A percentile compares a stretch with the other conserved stretches of the same genome.
Evolutionary conservation across 2,329 filamentous ascomycete species (phyloP).

Genomic region (Volutella citrinella): DNA sequence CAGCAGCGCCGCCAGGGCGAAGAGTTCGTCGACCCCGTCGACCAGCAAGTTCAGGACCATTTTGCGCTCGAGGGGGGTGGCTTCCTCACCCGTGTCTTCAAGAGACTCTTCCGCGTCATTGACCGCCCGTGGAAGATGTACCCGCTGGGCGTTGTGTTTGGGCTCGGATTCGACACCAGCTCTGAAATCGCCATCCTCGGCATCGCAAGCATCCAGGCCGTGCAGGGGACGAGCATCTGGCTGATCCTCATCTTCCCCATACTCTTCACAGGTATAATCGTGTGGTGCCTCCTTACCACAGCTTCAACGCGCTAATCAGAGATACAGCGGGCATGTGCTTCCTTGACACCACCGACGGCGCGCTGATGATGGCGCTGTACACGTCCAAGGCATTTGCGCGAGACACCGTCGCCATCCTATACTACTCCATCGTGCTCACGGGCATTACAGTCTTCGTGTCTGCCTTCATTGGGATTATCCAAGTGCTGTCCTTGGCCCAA

Average conservation of each 20-base stretch:
- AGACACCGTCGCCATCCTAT: slow-evolving; percentile 85
- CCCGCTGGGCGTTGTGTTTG: slow-evolving; percentile 82
- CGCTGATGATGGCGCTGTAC: slow-evolving; percentile 93
- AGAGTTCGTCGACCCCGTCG: slow-evolving; percentile 22
- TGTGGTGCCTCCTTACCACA: no score
- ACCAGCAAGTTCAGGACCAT: slow-evolving; percentile 35
- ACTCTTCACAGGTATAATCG: slow-evolving; percentile 72
- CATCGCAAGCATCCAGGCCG: slow-evolving; percentile 83
- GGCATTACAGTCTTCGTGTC: slow-evolving; percentile 80
- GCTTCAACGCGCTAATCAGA: no score
- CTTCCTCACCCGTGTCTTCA: slow-evolving; percentile 68
- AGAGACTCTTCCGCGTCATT: slow-evolving; percentile 71
- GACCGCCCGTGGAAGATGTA: slow-evolving; percentile 94
- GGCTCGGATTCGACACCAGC: slow-evolving; percentile 91
- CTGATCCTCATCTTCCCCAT: slow-evolving; percentile 88
- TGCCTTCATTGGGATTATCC: slow-evolving; percentile 80
- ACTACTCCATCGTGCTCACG: slow-evolving; percentile 88
- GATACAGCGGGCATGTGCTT: slow-evolving; percentile 82
- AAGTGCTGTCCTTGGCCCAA: slow-evolving; percentile 74
- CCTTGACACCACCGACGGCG: slow-evolving; percentile 87
- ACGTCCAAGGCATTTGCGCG: slow-evolving; percentile 74
- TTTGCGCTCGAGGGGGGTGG: slow-evolving; percentile 76
- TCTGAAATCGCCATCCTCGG: slow-evolving; percentile 91
- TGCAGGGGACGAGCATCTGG: slow-evolving; percentile 87
- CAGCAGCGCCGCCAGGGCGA: slow-evolving; percentile 22